Conservation (phyloP, 768 basidiomycete species). For the Piloderma croceum region DNA sequence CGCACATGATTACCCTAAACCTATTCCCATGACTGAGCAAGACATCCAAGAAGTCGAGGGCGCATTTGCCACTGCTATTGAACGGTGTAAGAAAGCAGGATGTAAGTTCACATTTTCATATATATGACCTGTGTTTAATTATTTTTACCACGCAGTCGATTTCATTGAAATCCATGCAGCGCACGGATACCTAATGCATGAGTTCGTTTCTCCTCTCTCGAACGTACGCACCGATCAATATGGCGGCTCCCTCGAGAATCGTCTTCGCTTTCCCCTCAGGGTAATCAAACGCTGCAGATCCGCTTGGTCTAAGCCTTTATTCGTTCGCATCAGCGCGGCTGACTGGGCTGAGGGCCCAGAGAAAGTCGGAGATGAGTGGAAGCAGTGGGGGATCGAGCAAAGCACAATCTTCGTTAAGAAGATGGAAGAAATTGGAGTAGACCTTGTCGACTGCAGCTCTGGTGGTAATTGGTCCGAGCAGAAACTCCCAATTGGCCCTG, state of each 20-base stretch:
- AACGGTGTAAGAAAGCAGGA: slow-evolving; percentile 53
- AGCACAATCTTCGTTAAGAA: slow-evolving; percentile 52
- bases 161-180: slow-evolving; percentile 71
- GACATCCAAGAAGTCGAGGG: slow-evolving; percentile 54
- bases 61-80: slow-evolving; percentile 51
- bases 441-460: slow-evolving; percentile 68
- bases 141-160: slow-evolving; percentile 39
- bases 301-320: slow-evolving; percentile 66
- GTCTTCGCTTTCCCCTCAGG: slow-evolving; percentile 61
- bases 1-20: slow-evolving; percentile 44
- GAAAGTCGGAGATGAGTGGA: slow-evolving; percentile 48
- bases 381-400: slow-evolving; percentile 76
- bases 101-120: slow-evolving; percentile 37
- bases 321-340: slow-evolving; percentile 61
- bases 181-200: slow-evolving; percentile 64
- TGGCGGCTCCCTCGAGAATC: slow-evolving; percentile 71
- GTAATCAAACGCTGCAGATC: slow-evolving; percentile 47
- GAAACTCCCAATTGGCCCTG: slow-evolving; percentile 49
- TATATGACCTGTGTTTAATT: background rate
- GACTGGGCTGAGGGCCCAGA: slow-evolving; percentile 62
- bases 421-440: slow-evolving; percentile 58
- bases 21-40: slow-evolving; percentile 50
- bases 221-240: slow-evolving; percentile 68
- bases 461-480: slow-evolving; percentile 63
- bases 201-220: slow-evolving; percentile 69